Base-by-base conservation (phyloP, 257 asterid genomes). In the Lithospermum erythrorhizon region DNA sequence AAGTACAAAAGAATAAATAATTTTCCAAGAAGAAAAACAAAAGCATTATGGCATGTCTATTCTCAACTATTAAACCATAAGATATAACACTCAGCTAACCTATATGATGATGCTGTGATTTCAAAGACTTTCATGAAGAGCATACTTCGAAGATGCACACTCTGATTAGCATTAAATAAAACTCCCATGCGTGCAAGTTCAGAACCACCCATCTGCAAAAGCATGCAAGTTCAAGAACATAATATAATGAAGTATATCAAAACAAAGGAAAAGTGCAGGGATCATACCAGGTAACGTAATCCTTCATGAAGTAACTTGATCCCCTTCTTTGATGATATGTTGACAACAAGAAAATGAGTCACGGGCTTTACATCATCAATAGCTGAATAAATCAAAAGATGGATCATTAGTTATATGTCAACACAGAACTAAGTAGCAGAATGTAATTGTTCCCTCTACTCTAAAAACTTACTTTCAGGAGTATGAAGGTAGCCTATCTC, bases 311-410 rank as follows among this genome's bases (percentile, higher is more conserved):
- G 80, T 81, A 93, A 78, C 79, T 83, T 86, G 78, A 84, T 73
- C 75, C 98, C 98, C 76, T 77, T 86, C 85, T 78, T 83, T 49
- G 94, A 86, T 60, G 85, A 59, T 68, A 82, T 65, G 72, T 83
- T 83, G 75, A 84, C 94, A 66, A 74, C 82, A 72, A 89, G 93
- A 80, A 88, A 86, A 81, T 93, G 98, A 74, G 97, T 86, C 75
- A 93, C 95, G 0, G 97, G 98, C 83, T 93, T 93, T 81, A 93
- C 65, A 69, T 93, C 96, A 78, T 89, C 98, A 59, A 76, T 70
- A 23, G 97, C 98, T 93, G 83, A 73, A 73, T 61, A 30, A 70
- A 53, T 53, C 57, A 53, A 53, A 53, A 22, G 37, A 56, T 56
- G 73, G 73, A 66, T 71, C 6, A 57, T 48, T 60, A 48, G 64